Percentiles rank a stretch among this genome's conserved stretches.
These are phyloP conservation scores for Tremellales sp. DNA, from an alignment of 1,284 basidiomycete species.

Conservation along the genomic window DNA sequence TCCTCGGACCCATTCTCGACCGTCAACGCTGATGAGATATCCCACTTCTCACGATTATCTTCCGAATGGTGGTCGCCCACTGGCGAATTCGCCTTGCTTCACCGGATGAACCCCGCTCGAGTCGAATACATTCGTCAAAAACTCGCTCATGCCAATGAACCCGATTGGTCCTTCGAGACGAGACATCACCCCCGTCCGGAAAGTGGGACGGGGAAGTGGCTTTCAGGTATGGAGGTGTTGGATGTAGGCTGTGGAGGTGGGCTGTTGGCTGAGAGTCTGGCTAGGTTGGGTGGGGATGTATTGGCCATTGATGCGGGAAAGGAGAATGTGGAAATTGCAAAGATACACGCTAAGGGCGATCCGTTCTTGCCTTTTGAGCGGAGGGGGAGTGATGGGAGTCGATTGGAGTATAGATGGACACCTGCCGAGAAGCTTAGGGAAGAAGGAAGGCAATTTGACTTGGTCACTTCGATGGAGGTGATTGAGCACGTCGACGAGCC, in stretches of 20 bases:
- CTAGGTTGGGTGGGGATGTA: constrained; percentile 79
- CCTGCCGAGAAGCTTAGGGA: constrained; percentile 69
- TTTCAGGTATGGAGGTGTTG: constrained; percentile 65
- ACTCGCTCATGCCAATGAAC: constrained; percentile 51
- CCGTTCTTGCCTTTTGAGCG: constrained; percentile 53
- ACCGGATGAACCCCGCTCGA: constrained; percentile 92
- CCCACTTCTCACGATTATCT: constrained; percentile 86
- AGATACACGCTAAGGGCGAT: constrained; percentile 75
- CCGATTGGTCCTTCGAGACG: constrained; percentile 40
- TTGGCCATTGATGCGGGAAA: constrained; percentile 86
- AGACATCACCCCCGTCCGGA: constrained; percentile 29
- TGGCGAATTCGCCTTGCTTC: constrained; percentile 85
- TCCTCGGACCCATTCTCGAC: constrained; percentile 40
- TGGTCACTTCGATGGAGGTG: constrained; percentile 97
- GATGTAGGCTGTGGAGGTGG: constrained; percentile 96
- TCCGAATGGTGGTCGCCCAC: constrained; percentile 95
- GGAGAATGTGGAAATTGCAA: constrained; percentile 82
- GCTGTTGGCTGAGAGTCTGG: constrained; percentile 84
- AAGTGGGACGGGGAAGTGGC: constrained; percentile 42
- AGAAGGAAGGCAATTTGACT: constrained; percentile 64
- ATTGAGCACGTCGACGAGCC: constrained; percentile 96
- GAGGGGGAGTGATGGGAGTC: not conserved
- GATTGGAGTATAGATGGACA: constrained; percentile 65
- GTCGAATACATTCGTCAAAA: constrained; percentile 83
- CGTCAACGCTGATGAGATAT: constrained; percentile 77